Evolutionary conservation across 2,329 filamentous ascomycete species (phyloP).

Genomic region (Dothidotthia symphoricarpi): DNA sequence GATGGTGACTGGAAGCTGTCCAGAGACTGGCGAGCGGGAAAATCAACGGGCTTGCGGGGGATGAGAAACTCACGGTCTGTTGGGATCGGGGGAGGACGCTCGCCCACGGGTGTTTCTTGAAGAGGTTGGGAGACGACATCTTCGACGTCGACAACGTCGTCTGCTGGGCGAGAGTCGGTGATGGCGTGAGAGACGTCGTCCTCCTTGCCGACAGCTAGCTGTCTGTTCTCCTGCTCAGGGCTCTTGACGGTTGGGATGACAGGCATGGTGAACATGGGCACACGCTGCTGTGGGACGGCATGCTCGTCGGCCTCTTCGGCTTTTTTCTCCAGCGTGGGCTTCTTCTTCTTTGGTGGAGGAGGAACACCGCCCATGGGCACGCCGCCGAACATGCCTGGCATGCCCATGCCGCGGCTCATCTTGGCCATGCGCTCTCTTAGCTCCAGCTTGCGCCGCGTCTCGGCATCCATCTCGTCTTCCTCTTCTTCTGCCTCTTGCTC

Average conservation of each 20-base stretch:
- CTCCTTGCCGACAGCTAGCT: slow-evolving; percentile 53
- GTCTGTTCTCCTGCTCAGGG: slow-evolving; percentile 46
- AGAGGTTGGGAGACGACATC: slow-evolving; percentile 48
- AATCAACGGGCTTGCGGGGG: slow-evolving; percentile 37
- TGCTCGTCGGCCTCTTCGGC: slow-evolving; percentile 38
- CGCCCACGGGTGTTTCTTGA: slow-evolving; percentile 39
- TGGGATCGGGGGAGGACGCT: slow-evolving; percentile 44
- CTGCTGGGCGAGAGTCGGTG: slow-evolving; percentile 42
- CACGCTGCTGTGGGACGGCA: slow-evolving; percentile 43
- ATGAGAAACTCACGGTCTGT: slow-evolving; percentile 53
- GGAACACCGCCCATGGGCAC: slow-evolving; percentile 59
- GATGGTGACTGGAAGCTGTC: slow-evolving; percentile 25
- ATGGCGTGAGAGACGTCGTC: slow-evolving; percentile 49
- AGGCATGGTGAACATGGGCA: slow-evolving; percentile 61
- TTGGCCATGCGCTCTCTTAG: slow-evolving; percentile 95
- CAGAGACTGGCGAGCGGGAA: slow-evolving; percentile 16
- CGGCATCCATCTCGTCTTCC: slow-evolving; percentile 83
- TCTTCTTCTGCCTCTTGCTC: slow-evolving; percentile 66
- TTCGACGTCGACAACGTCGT: slow-evolving; percentile 55
- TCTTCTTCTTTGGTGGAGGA: slow-evolving; percentile 54
- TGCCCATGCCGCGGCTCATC: slow-evolving; percentile 96
- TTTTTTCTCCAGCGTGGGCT: slow-evolving; percentile 41
- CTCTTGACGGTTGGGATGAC: slow-evolving; percentile 63
- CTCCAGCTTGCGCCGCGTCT: slow-evolving; percentile 80
- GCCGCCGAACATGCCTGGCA: slow-evolving; percentile 84